Evolutionary conservation across 768 basidiomycete species (phyloP).

Genomic region (Boletus tylopilopsis): DNA sequence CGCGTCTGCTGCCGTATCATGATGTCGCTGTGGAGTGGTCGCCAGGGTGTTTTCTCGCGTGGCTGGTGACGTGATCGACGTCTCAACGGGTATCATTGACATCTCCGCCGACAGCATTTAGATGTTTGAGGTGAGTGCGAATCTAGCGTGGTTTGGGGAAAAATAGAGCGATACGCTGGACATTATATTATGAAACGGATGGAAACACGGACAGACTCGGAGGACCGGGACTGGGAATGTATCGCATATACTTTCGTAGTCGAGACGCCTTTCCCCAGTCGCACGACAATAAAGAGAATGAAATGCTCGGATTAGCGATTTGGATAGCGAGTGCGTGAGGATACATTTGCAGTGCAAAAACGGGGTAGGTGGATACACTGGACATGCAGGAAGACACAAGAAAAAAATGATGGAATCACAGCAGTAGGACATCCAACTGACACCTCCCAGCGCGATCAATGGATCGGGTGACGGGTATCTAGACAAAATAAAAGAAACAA

Average conservation of each 20-base stretch:
- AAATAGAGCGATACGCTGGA: not conserved
- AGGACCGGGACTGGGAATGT: too few relatives aligned
- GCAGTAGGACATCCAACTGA: slow-evolving; percentile 1
- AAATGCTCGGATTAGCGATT: slow-evolving; percentile 7
- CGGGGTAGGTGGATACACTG: slow-evolving; percentile 19
- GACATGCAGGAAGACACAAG: slow-evolving; percentile 6
- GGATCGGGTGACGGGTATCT: slow-evolving; percentile 11
- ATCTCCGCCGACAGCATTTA: slow-evolving; percentile 13
- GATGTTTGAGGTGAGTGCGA: slow-evolving; percentile 1
- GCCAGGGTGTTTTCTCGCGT: slow-evolving; percentile 12
- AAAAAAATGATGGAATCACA: not conserved
- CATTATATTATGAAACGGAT: not conserved
- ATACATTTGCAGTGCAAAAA: slow-evolving; percentile 18
- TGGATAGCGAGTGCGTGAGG: slow-evolving; percentile 15
- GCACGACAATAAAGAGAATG: not conserved
- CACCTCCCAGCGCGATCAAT: not conserved
- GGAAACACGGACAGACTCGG: not conserved
- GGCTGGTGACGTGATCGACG: slow-evolving; percentile 17
- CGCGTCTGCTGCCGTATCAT: too few relatives aligned
- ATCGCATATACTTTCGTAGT: too few relatives aligned
- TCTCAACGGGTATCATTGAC: slow-evolving; percentile 2
- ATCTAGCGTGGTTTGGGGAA: not conserved
- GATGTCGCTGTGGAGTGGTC: slow-evolving; percentile 18
- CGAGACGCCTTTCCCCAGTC: not conserved
- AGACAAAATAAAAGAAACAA: not conserved